phyloP scores from a whole-genome alignment of 441 rosid genomes.

The Corymbia calophylla region DNA sequence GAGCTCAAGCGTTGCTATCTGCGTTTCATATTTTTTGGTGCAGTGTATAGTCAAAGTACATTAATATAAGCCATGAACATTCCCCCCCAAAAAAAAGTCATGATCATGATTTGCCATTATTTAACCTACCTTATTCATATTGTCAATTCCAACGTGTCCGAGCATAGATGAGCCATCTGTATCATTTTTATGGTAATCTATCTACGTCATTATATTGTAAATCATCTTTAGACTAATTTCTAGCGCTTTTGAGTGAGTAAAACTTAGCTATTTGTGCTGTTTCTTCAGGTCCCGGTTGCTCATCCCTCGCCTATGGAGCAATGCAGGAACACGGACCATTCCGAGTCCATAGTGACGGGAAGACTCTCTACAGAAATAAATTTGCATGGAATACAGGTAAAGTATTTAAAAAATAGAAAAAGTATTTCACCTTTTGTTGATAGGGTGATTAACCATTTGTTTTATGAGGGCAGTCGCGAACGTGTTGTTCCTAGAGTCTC shows the following conservation, averaged over 20 bases:
- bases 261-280: not conserved
- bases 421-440: not conserved
- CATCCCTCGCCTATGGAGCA: constrained; percentile 86
- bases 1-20: not conserved
- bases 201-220: not conserved
- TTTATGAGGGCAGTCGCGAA: constrained; percentile 13
- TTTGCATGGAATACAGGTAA: constrained; percentile 70
- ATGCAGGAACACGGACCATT: constrained; percentile 86
- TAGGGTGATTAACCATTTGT: not conserved
- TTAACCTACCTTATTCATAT: not conserved
- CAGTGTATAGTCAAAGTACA: not conserved
- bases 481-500: constrained; percentile 27
- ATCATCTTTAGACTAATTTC: not conserved
- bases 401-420: not conserved
- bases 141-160: not conserved
- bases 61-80: not conserved
- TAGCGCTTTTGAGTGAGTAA: not conserved
- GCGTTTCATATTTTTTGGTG: not conserved
- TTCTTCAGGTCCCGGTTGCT: constrained; percentile 76
- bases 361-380: constrained; percentile 53
- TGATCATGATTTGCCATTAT: not conserved
- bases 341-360: constrained; percentile 70
- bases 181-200: not conserved
- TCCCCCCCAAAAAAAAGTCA: not conserved
- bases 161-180: not conserved